Evolutionary conservation across 208 protist genomes (phyloP), one percentile per base, ranked within the genome.

Genomic region (Trypanosomatidae sp.): DNA sequence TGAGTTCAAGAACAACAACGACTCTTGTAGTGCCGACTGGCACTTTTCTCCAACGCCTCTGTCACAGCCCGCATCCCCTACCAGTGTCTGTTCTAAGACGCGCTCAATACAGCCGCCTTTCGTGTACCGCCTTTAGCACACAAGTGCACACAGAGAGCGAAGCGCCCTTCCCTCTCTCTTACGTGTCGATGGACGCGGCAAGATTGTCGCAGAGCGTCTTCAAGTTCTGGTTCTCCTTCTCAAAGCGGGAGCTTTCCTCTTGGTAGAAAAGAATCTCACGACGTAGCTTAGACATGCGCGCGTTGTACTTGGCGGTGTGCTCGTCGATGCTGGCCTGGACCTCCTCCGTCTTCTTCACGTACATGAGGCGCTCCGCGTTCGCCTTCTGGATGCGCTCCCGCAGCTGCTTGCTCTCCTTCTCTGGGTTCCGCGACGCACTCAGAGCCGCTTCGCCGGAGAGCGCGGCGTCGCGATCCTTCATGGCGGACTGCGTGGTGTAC

Each of bases 211-310:
- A 96, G 1, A 91, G 73, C 39, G 47, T 71, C 67, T 93, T 74
- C 5, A 95, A 65, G 15, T 91, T 77, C 41, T 83, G 71, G 77
- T 93, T 94, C 66, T 94, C 91, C 58, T 80, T 77, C 58, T 96
- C 91, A 64, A 95, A 75, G 13, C 67, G 79, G 1, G 76, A 60
- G 62, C 79, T 83, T 77, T 92, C 87, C 22, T 81, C 76, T 58
- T 95, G 86, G 70, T 93, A 86, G 36, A 87, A 75, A 39, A 87
- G 71, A 74, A 96, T 82, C 47, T 94, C 85, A 22, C 74, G 80
- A 13, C 82, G 79, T 43, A 92, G 70, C 58, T 87, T 79, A 30
- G 81, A 84, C 78, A 96, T 86, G 39, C 79, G 84, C 3, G 68
- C 50, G 10, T 86, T 82, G 77, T 96, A 88, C 71, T 85, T 81